Evolutionary conservation across 2,329 filamentous ascomycete species (phyloP), one percentile per base, ranked within the genome.

Genomic region (Ambrosiella xylebori): DNA sequence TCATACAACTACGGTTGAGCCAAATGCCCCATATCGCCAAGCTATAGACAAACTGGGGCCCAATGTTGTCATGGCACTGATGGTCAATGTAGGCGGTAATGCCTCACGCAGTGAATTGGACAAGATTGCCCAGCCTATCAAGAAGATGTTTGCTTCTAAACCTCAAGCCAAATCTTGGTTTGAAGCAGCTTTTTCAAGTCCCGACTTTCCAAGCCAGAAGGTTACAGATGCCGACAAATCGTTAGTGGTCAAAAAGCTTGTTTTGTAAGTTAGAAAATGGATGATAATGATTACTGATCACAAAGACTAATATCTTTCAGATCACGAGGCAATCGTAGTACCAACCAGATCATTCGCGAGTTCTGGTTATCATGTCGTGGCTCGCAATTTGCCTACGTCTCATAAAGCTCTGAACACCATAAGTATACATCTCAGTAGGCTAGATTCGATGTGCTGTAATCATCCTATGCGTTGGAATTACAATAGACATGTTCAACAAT

Each of bases 81-180:
- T 84, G 1, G 74, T 76, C 59, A 86, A 87, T 60, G 75, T 88
- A 40, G 79, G 81, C 5, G 86, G 86, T 1, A 77, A 78, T 57
- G 84, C 82, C 3, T 77, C 81, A 1, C 77, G 86, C 44, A 86
- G 82, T 63, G 85, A 90, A 65, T 72, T 90, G 0, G 85, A 88
- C 63, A 81, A 78, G 63, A 70, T 89, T 5, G 78, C 78, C 57
- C 84, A 87, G 60, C 85, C 84, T 1, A 71, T 89, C 3, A 86
- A 84, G 69, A 86, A 81, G 65, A 71, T 89, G 19, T 73, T 85
- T 1, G 73, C 73, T 41, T 71, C 76, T 39, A 75, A 83, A 59
- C 70, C 75, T 0, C 71, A 73, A 57, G 73, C 81, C 3, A 80
- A 78, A 63, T 67, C 68, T 37, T 86, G 84, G 83, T 71, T 88